Conservation (phyloP, 148 eudicot genomes). For the Diospyros lotus region DNA sequence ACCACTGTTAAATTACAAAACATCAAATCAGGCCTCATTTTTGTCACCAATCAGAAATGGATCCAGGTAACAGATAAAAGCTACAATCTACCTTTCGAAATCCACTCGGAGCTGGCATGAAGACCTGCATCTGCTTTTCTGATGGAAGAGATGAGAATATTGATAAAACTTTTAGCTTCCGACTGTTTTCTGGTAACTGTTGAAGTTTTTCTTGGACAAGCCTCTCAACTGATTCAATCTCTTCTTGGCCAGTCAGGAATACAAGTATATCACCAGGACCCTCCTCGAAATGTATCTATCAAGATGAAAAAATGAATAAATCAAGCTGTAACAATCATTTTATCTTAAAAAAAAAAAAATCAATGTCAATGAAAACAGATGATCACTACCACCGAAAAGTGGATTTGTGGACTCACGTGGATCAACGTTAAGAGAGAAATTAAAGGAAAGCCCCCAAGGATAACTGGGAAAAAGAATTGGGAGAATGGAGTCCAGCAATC, state of each 20-base stretch:
- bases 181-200: slow-evolving; percentile 58
- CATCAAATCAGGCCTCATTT: background rate
- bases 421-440: background rate
- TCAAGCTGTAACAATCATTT: background rate
- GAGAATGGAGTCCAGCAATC: background rate
- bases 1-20: background rate
- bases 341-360: background rate
- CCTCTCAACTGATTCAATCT: slow-evolving; percentile 89
- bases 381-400: background rate
- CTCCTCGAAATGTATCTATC: slow-evolving; percentile 81
- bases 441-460: background rate
- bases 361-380: background rate
- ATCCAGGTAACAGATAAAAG: background rate
- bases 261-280: slow-evolving; percentile 92
- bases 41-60: background rate
- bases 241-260: slow-evolving; percentile 98
- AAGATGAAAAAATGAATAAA: slow-evolving; percentile 14
- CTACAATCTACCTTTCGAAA: slow-evolving; percentile 65
- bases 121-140: slow-evolving; percentile 90
- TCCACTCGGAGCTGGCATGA: slow-evolving; percentile 68
- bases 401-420: background rate
- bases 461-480: background rate
- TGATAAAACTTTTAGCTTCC: slow-evolving; percentile 49
- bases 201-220: slow-evolving; percentile 61
- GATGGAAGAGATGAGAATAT: slow-evolving; percentile 91